A percentile compares a stretch with the other conserved stretches of the same genome.
These are phyloP conservation scores for Allomyces macrogynus DNA, from an alignment of 192 early-diverging fungal genomes.

Conservation along the genomic window DNA sequence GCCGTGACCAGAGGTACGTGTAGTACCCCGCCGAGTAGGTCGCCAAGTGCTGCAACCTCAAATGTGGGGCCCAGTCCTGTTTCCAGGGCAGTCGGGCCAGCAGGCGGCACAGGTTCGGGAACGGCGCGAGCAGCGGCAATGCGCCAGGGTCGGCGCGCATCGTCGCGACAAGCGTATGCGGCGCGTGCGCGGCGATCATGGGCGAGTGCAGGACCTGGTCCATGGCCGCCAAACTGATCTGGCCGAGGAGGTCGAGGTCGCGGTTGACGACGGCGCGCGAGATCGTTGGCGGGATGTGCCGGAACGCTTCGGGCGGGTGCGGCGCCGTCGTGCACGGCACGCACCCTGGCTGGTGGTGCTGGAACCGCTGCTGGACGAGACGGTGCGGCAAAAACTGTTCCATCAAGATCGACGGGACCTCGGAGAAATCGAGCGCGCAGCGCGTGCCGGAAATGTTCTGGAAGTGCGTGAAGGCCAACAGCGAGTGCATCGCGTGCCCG, in stretches of 20 bases:
- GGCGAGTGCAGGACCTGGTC: conserved; percentile 77
- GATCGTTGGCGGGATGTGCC: conserved; percentile 2
- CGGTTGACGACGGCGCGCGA: not conserved
- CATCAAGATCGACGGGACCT: conserved; percentile 90
- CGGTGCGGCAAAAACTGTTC: conserved; percentile 70
- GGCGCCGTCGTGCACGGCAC: conserved; percentile 26
- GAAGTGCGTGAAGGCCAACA: conserved; percentile 82
- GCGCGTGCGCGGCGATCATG: conserved; percentile 9
- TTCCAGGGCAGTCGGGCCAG: not conserved
- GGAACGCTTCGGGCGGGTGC: conserved; percentile 16
- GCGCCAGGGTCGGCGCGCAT: not conserved
- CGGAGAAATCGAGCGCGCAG: conserved; percentile 88
- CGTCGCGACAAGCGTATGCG: not conserved
- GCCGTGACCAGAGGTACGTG: conserved; percentile 74
- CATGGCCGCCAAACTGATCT: conserved; percentile 75
- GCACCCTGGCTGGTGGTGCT: conserved; percentile 27
- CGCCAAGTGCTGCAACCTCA: conserved; percentile 23
- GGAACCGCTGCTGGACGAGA: conserved; percentile 47
- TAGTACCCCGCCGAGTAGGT: conserved; percentile 89
- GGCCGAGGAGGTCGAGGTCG: conserved; percentile 54
- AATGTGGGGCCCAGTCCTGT: not conserved
- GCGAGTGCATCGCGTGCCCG: conserved; percentile 97
- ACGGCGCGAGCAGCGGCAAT: not conserved
- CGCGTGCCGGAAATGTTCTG: conserved; percentile 93
- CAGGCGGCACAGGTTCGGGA: conserved; percentile 1